Percentiles rank a stretch among this genome's conserved stretches.
Evolutionary conservation across 495 filamentous ascomycete species (phyloP).

Genomic region (Podospora tetraspora): DNA sequence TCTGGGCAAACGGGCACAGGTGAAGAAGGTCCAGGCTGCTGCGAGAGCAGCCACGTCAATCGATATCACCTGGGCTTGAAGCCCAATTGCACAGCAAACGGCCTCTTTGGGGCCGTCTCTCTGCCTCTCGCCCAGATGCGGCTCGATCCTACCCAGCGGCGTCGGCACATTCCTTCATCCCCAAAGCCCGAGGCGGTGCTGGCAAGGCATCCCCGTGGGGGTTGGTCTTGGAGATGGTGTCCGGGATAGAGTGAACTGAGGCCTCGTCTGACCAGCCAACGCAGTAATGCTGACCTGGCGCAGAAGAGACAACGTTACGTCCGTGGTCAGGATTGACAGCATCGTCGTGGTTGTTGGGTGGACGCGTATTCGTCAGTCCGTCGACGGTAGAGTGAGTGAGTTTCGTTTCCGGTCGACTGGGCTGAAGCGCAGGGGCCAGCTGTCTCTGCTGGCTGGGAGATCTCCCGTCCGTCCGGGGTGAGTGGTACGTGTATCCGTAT

Average conservation of each 20-base stretch:
- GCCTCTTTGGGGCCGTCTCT: background rate
- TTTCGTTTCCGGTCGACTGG: background rate
- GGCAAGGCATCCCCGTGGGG: background rate
- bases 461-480: background rate
- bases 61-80: background rate
- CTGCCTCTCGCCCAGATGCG: background rate
- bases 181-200: background rate
- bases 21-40: background rate
- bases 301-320: background rate
- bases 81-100: background rate
- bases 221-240: background rate
- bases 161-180: background rate
- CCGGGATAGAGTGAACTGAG: background rate
- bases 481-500: background rate
- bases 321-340: background rate
- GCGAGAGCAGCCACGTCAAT: background rate
- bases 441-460: background rate
- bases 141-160: background rate
- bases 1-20: background rate
- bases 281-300: background rate
- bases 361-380: background rate
- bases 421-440: background rate
- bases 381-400: background rate
- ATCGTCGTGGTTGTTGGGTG: background rate
- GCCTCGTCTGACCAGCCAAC: background rate